These are phyloP conservation scores for Pelargonium fulgidum DNA, from an alignment of 441 rosid species.

Conservation along the genomic window DNA sequence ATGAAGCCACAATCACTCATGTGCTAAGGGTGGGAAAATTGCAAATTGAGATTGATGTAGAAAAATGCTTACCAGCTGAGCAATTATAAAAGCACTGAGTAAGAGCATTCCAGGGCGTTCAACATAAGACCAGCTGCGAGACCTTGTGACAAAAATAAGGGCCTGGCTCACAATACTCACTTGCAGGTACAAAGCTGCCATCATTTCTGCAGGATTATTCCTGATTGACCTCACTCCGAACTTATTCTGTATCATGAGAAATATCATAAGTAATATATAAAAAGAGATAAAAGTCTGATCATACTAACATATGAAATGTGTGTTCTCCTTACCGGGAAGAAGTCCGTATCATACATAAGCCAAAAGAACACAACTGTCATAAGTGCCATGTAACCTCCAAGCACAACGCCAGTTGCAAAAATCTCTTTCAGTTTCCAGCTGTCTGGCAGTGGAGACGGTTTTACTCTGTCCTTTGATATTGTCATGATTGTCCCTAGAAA, in stretches of 20 bases:
- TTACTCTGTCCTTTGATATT: slow-evolving; percentile 74
- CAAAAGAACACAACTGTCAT: slow-evolving; percentile 82
- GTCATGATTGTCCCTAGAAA: slow-evolving; percentile 82
- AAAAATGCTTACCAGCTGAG: slow-evolving; percentile 56
- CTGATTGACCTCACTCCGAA: slow-evolving; percentile 54
- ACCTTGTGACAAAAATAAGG: slow-evolving; percentile 78
- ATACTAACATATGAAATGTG: slow-evolving; percentile 1
- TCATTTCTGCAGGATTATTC: slow-evolving; percentile 38
- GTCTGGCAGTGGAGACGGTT: slow-evolving; percentile 87
- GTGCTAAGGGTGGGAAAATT: not conserved
- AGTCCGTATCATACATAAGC: slow-evolving; percentile 57
- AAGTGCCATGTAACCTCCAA: slow-evolving; percentile 78
- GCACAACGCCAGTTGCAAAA: slow-evolving; percentile 68
- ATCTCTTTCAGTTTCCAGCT: slow-evolving; percentile 87
- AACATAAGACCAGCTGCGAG: slow-evolving; percentile 79
- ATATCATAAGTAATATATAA: not conserved
- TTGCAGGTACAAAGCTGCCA: slow-evolving; percentile 81
- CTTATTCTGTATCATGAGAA: slow-evolving; percentile 35
- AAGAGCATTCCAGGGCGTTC: slow-evolving; percentile 77
- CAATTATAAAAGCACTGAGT: slow-evolving; percentile 49
- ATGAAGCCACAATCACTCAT: not conserved
- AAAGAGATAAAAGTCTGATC: slow-evolving; percentile 5
- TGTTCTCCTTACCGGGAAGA: slow-evolving; percentile 53
- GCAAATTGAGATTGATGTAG: not conserved
- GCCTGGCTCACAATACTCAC: slow-evolving; percentile 88